These are phyloP conservation scores for Naganishia sp. DNA, from an alignment of 1,284 basidiomycete genomes.

Conservation along the genomic window DNA sequence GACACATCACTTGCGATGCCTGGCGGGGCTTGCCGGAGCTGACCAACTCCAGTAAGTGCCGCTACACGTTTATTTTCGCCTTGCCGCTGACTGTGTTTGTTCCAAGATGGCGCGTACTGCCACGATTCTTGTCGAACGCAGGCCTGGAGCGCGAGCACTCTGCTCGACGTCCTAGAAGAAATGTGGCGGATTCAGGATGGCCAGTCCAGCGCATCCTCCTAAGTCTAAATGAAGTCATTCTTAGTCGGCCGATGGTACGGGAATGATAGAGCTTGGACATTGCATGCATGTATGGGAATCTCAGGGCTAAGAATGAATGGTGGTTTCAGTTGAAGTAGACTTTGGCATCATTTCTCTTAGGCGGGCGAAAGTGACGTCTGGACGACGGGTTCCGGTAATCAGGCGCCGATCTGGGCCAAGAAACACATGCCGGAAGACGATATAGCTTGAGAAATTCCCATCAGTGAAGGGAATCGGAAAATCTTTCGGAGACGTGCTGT, in stretches of 20 bases:
- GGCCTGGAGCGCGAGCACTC: slow-evolving; percentile 86
- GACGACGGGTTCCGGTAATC: too few species aligned
- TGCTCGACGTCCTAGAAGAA: slow-evolving; percentile 79
- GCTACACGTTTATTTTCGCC: too few species aligned
- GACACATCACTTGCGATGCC: slow-evolving; percentile 72
- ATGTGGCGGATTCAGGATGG: slow-evolving; percentile 54
- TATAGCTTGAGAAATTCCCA: too few species aligned
- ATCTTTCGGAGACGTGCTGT: too few species aligned
- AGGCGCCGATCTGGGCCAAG: too few species aligned
- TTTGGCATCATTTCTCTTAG: too few species aligned
- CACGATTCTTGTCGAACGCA: slow-evolving; percentile 85
- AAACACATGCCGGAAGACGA: too few species aligned
- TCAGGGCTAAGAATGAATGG: neutral
- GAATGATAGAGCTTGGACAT: neutral
- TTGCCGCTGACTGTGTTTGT: neutral
- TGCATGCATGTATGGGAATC: neutral
- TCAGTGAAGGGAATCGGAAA: too few species aligned
- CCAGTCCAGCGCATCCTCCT: neutral
- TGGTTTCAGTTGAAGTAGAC: neutral
- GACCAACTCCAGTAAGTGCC: slow-evolving; percentile 61
- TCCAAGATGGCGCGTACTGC: slow-evolving; percentile 69
- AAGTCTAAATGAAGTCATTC: neutral
- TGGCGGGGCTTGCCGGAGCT: slow-evolving; percentile 93
- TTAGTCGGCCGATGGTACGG: neutral
- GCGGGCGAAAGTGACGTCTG: too few species aligned